Base-by-base conservation (phyloP, 2,329 filamentous ascomycete genomes). In the Chaetomium sp. region DNA sequence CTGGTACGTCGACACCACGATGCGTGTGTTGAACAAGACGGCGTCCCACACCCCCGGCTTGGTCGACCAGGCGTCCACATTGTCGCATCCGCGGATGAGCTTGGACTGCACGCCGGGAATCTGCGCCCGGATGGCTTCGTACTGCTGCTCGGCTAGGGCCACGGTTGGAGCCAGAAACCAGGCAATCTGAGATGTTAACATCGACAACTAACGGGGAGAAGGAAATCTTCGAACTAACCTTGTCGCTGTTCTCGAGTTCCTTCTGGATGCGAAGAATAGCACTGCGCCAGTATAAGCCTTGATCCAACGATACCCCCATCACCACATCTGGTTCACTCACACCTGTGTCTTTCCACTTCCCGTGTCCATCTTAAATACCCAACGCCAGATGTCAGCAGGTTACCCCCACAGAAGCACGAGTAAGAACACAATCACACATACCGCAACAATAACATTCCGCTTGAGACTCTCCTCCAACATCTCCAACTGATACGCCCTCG, bases 1-100 rank as follows among this genome's bases (percentile, higher is more conserved):
- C 57, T 88, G 84, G 57, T 86, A 84, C 0, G 91, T 94, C 0
- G 88, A 90, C 1, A 95, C 78, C 5, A 95, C 80, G n/a, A 95
- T 76, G 1, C 81, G 78, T 27, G 87, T 77, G 48, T 85, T 83
- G 2, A 73, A 62, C 1, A 95, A 73, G 1, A 86, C 76, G 0
- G 74, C 75, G 56, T 87, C 76, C 91, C 91, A 95, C 1, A 83
- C 76, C 1, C 46, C 70, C 1, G 59, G 64, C 61, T 83, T 76
- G 5, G 82, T 77, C 0, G 80, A 84, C 90, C 91, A 96, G 37
- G 82, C 79, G 14, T 94, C 83, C 1, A 91, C 76, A 45, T 82
- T 81, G 59, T 90, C 85, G 11, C 78, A 72, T 9, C 91, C 87
- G 9, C 78, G 85, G 14, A 95, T 74, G 1, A 87, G 68, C 56